phyloP scores from a whole-genome alignment of 306 rosid species.

The Begonia fuchsioides region DNA sequence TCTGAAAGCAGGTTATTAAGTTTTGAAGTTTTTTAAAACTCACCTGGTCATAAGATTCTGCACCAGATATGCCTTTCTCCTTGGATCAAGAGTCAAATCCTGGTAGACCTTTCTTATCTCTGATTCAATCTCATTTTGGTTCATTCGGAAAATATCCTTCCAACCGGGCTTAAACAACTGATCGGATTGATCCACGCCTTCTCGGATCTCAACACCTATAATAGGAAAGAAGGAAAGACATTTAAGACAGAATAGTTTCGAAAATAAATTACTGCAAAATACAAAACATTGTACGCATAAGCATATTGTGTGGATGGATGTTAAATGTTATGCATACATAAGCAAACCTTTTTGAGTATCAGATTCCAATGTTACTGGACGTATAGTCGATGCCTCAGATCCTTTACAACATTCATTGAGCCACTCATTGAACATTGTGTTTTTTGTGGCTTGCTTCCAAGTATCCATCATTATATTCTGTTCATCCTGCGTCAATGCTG shows the following conservation, averaged over 20 bases:
- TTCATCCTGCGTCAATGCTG: constrained; percentile 95
- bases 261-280: neutral
- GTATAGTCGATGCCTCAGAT: constrained; percentile 39
- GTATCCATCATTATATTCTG: constrained; percentile 97
- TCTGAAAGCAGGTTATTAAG: neutral
- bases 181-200: constrained; percentile 67
- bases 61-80: constrained; percentile 94
- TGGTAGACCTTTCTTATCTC: constrained; percentile 95
- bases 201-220: constrained; percentile 59
- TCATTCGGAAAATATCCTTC: constrained; percentile 99
- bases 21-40: constrained; percentile 5
- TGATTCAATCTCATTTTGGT: constrained; percentile 90
- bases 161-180: constrained; percentile 99
- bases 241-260: neutral
- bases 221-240: constrained; percentile 3
- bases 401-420: constrained; percentile 94
- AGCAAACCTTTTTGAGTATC: constrained; percentile 51
- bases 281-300: neutral
- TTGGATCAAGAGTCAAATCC: constrained; percentile 90
- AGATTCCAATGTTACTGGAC: constrained; percentile 34
- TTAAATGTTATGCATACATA: too few relatives aligned
- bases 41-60: constrained; percentile 99
- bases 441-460: constrained; percentile 97
- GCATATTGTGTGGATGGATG: too few relatives aligned
- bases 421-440: constrained; percentile 99